Base-by-base conservation (phyloP, 2,329 filamentous ascomycete species). In the Fusarium sp. region DNA sequence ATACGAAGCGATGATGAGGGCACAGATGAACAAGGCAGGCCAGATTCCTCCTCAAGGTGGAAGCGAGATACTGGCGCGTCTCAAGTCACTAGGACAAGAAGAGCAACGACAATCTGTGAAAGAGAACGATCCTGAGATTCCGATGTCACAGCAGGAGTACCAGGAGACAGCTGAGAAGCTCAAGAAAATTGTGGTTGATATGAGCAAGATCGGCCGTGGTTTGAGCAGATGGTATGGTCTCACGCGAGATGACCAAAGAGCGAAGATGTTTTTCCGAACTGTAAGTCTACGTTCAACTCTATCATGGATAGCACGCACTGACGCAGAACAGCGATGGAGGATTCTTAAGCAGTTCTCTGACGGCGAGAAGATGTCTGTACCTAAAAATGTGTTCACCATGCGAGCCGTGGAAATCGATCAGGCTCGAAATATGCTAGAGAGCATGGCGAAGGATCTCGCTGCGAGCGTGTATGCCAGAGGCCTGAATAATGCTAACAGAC, bases 341-440 rank as follows among this genome's bases (percentile, higher is more conserved):
- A 82, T 91, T 38, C 74, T 84, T 2, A 85, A 84, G 49, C 90
- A 91, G 75, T 91, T 89, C 69, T 76, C 79, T 9, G 86, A 90
- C 64, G 85, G 84, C 20, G 85, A 87, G 3, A 80, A 81, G 54
- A 84, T 87, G 83, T 81, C 77, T 6, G 80, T 81, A 4, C 79
- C 86, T 17, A 88, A 85, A 70, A 82, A 86, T 12, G 80, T 79
- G 6, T 88, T 91, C 51, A 89, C 87, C 31, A 86, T 91, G 24
- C 82, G 80, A n/a, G 78, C 82, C 0, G 75, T 82, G 7, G 90
- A 91, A 57, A 78, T 91, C 28, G 87, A 90, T 35, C 81, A 85
- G 33, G 84, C 85, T 36, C 82, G 83, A 57, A 79, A 76, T 10
- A 82, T 90, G 79, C 76, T 90, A 15, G 83, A 86, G 72, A 85